Evolutionary conservation across 768 basidiomycete genomes (phyloP), one percentile per base, ranked within the genome.

Genomic region (Mycena chlorophos): DNA sequence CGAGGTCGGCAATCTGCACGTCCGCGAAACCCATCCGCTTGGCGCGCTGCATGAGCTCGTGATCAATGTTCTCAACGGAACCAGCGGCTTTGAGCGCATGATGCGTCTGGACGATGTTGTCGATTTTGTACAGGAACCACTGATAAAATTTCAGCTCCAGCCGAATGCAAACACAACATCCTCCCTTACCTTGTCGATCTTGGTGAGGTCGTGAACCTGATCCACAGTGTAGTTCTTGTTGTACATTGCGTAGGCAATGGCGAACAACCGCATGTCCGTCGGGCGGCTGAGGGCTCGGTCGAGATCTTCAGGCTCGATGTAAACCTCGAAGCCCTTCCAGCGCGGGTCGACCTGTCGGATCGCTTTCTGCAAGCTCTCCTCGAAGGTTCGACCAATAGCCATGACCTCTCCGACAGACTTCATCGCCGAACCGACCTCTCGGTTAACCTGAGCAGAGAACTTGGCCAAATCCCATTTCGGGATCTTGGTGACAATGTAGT

Each of bases 401-500:
- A 99, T 99, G 68, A 99, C 96, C 72, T 99, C 97, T 52, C 97
- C 97, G 52, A 99, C 97, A 16, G 92, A 94, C 74, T 99, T 99
- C 97, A 99, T 98, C 17, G 96, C 85, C 2, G 95, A 98, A 23
- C 96, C 97, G 51, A 98, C 86, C 68, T 93, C 87, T 60, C 96
- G 88, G 68, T 96, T 87, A 55, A 98, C 97, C 66, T 96, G 91
- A 37, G 87, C 75, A 20, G 89, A 89, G 79, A 99, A 98, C 73
- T 99, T 99, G 62, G 95, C 94, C 53, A 99, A 78, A 75, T 99
- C 97, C 96, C 97, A 98, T 71, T 98, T 98, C 58, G 97, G 97
- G 61, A 99, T 98, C 76, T 99, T 99, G 47, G 94, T 97, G 57
- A 99, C 97, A 67, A 99, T 97, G 73, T 99, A 99, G 72, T 99